Conservation (phyloP, 148 eudicot species). For the Agrostemma githago region DNA sequence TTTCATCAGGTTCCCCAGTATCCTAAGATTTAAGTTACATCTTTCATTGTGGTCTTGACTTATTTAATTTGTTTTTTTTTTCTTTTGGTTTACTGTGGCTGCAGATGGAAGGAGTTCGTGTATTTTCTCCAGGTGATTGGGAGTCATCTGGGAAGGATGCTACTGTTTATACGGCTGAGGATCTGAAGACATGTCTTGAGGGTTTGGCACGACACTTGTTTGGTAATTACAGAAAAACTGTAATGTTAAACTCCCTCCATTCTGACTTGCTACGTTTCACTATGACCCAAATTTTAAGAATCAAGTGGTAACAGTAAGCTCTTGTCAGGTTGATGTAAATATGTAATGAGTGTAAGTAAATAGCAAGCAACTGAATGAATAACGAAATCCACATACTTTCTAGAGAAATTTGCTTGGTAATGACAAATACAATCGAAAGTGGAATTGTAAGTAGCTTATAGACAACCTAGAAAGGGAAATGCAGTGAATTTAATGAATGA, state of each 20-base stretch:
- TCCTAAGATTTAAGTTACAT: neutral
- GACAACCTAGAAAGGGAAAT: neutral
- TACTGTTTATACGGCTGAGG: slow-evolving; percentile 63
- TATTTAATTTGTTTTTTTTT: slow-evolving; percentile 3
- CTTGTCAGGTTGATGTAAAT: neutral
- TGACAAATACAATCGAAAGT: neutral
- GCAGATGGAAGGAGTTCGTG: slow-evolving; percentile 98
- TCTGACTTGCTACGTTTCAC: neutral
- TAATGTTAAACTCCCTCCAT: neutral
- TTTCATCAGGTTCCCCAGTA: slow-evolving; percentile 78
- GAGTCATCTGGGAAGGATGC: slow-evolving; percentile 72
- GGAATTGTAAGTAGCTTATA: neutral
- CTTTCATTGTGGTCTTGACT: slow-evolving; percentile 1
- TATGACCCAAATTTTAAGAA: neutral
- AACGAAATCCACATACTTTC: neutral
- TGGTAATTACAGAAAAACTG: slow-evolving; percentile 41
- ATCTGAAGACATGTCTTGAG: slow-evolving; percentile 89
- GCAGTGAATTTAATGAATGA: neutral
- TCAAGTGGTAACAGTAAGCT: neutral
- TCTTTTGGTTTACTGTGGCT: slow-evolving; percentile 6
- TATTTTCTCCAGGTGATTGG: slow-evolving; percentile 78
- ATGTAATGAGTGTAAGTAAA: neutral
- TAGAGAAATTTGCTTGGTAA: neutral
- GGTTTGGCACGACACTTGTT: slow-evolving; percentile 95
- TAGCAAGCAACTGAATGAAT: neutral